Evolutionary conservation across 768 basidiomycete genomes (phyloP).

Genomic region (Rhodotorula kratochvilovae): DNA sequence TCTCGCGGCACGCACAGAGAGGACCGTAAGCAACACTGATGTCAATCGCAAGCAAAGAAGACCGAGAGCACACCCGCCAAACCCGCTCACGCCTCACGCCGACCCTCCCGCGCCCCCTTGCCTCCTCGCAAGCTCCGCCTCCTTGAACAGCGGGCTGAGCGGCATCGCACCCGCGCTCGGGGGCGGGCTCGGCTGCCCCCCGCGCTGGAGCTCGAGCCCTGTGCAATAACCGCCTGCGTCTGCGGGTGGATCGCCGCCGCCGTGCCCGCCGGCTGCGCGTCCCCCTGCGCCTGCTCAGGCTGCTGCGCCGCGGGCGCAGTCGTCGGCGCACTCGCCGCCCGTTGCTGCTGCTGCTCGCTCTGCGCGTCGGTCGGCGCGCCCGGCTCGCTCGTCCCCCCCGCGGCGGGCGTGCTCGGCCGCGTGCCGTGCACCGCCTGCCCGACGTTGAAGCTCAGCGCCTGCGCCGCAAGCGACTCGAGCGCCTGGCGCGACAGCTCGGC

Average conservation of each 20-base stretch:
- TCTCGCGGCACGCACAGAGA: too few relatives aligned
- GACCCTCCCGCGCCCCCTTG: too few relatives aligned
- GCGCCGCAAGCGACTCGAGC: constrained; percentile 19
- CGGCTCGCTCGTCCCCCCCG: background rate
- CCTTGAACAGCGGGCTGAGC: background rate
- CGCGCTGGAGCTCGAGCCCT: background rate
- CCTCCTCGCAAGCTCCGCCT: too few relatives aligned
- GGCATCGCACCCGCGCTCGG: constrained; percentile 1
- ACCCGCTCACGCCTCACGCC: too few relatives aligned
- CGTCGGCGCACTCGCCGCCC: background rate
- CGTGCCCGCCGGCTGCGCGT: background rate
- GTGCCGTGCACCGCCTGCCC: background rate
- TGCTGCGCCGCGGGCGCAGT: background rate
- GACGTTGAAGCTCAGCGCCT: constrained; percentile 19
- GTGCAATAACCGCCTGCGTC: background rate
- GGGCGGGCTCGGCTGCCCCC: background rate
- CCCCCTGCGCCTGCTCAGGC: too few relatives aligned
- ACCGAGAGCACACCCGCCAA: too few relatives aligned
- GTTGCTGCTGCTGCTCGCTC: background rate
- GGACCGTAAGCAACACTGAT: too few relatives aligned
- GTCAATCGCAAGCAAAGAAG: too few relatives aligned
- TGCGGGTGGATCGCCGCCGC: background rate
- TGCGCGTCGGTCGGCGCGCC: background rate
- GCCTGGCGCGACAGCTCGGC: constrained; percentile 3
- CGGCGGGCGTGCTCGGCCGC: background rate